Evolutionary conservation across 139 green algal species (phyloP).

Genomic region (Chlamydomonas sphaeroides): DNA sequence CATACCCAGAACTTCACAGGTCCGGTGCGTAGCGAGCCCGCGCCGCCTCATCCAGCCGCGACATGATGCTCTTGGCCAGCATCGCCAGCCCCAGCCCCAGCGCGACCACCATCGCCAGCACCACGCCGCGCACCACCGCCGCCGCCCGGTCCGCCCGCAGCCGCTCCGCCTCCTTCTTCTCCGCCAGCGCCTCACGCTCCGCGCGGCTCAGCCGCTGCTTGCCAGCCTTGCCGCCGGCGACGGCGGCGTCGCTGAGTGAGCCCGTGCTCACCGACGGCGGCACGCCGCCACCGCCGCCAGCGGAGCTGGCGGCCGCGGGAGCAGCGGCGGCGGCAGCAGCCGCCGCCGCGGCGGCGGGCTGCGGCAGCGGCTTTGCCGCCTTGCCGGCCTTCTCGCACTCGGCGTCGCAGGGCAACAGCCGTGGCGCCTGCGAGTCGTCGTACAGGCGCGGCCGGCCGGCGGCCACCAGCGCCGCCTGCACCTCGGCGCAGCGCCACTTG

Average conservation of each 20-base stretch:
- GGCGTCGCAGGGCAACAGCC: constrained; percentile 68
- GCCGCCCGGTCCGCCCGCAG: constrained; percentile 19
- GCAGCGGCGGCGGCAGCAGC: not conserved
- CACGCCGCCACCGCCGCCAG: not conserved
- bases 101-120: constrained; percentile 31
- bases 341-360: not conserved
- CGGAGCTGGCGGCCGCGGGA: not conserved
- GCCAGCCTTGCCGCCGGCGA: not conserved
- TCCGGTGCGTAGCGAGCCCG: not conserved
- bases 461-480: constrained; percentile 58
- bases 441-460: constrained; percentile 44
- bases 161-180: constrained; percentile 31
- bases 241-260: not conserved
- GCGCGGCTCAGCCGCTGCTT: constrained; percentile 38
- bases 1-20: no score
- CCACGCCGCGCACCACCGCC: not conserved
- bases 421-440: constrained; percentile 51
- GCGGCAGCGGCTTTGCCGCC: not conserved
- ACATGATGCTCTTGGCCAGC: not conserved
- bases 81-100: constrained; percentile 13
- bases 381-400: constrained; percentile 49
- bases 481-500: constrained; percentile 69
- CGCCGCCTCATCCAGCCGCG: not conserved
- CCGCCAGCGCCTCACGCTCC: constrained; percentile 51
- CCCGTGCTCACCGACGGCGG: not conserved